These are phyloP conservation scores for Lodderomyces beijingensis DNA, from an alignment of 1,139 yeast genomes.

Conservation along the genomic window DNA sequence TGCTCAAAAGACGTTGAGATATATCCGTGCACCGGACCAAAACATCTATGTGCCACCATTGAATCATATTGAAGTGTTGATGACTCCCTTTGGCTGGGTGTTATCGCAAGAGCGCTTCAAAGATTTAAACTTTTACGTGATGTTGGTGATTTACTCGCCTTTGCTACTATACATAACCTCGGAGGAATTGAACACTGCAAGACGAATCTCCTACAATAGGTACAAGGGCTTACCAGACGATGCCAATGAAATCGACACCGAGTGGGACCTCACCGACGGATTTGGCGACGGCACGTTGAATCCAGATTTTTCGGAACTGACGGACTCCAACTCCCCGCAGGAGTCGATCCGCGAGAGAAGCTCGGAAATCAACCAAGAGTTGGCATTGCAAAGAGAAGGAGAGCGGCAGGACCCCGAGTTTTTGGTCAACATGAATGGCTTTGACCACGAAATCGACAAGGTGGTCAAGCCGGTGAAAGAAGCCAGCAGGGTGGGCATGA, in stretches of 20 bases:
- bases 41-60: constrained; percentile 85
- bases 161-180: constrained; percentile 55
- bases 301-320: neutral
- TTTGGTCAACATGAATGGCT: constrained; percentile 41
- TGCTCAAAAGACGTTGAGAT: constrained; percentile 78
- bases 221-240: constrained; percentile 66
- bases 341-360: constrained; percentile 32
- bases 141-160: constrained; percentile 69
- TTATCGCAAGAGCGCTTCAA: constrained; percentile 25
- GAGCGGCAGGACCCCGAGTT: constrained; percentile 74
- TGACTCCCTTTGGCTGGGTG: constrained; percentile 34
- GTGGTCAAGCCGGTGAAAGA: constrained; percentile 55
- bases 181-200: constrained; percentile 62
- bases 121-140: constrained; percentile 45
- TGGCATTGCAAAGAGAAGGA: constrained; percentile 53
- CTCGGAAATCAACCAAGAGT: constrained; percentile 32
- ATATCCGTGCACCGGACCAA: constrained; percentile 84
- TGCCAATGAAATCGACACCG: constrained; percentile 73
- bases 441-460: constrained; percentile 44
- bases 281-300: constrained; percentile 33
- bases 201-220: constrained; percentile 69
- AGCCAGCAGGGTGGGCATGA: constrained; percentile 54
- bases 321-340: constrained; percentile 23
- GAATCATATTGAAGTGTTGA: constrained; percentile 60
- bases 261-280: constrained; percentile 84